Conservation (phyloP, 257 asterid species). For the Petunia secreta region DNA sequence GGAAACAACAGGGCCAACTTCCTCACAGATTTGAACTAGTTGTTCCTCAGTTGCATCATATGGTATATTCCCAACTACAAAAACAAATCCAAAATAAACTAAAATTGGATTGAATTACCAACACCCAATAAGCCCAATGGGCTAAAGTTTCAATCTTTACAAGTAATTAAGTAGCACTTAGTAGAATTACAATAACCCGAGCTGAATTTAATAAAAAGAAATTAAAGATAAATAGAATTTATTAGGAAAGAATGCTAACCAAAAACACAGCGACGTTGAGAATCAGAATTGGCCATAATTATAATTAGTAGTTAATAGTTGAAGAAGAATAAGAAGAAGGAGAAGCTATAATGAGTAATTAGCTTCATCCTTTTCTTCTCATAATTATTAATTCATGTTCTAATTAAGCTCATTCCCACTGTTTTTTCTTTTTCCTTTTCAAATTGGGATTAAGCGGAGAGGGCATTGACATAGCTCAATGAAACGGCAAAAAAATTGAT, state of each 20-base stretch:
- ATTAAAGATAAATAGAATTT: not conserved
- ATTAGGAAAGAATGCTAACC: constrained; percentile 46
- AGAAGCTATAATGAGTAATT: constrained; percentile 35
- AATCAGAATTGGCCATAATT: constrained; percentile 54
- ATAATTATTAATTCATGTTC: not conserved
- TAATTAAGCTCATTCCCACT: not conserved
- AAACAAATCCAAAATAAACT: constrained; percentile 16
- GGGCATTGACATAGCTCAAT: not conserved
- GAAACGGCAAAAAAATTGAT: not conserved
- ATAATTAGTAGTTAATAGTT: constrained; percentile 30
- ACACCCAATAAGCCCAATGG: not conserved
- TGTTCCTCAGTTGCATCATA: constrained; percentile 97
- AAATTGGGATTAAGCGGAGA: constrained; percentile 13
- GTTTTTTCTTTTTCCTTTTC: not conserved
- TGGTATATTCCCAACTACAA: constrained; percentile 92
- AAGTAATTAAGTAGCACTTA: not conserved
- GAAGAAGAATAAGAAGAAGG: constrained; percentile 43
- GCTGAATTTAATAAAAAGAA: not conserved
- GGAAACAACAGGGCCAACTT: constrained; percentile 96
- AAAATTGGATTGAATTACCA: not conserved
- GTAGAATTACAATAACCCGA: not conserved
- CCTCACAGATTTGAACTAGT: constrained; percentile 91
- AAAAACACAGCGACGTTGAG: constrained; percentile 92
- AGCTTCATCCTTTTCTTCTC: constrained; percentile 44
- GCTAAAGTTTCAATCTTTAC: constrained; percentile 1